phyloP scores from a whole-genome alignment of 805 yeast species.

The Candida yuanshanica region DNA sequence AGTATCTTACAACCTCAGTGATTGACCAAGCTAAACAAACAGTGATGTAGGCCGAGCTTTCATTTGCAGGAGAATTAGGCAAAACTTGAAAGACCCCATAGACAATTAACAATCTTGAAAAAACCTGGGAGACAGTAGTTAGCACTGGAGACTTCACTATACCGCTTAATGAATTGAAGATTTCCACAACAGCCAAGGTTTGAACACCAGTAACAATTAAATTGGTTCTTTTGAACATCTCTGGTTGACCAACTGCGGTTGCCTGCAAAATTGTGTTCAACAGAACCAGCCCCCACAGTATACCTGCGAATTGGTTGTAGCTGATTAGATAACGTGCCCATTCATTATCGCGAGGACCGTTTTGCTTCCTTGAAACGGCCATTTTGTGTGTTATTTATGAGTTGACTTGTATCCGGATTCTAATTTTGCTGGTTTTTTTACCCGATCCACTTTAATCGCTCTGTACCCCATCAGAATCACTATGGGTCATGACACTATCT shows the following conservation, averaged over 20 bases:
- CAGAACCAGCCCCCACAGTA: slow-evolving; percentile 49
- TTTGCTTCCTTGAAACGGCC: not conserved
- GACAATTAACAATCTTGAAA: slow-evolving; percentile 76
- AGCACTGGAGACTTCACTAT: slow-evolving; percentile 78
- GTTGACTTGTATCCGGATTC: not conserved
- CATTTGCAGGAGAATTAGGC: slow-evolving; percentile 64
- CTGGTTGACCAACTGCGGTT: slow-evolving; percentile 55
- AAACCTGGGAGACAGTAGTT: slow-evolving; percentile 84
- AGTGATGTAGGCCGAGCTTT: slow-evolving; percentile 55
- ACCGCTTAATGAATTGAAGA: slow-evolving; percentile 72
- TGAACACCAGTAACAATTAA: slow-evolving; percentile 62
- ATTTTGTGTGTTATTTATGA: not conserved
- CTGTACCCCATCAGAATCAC: no score
- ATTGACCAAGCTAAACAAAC: slow-evolving; percentile 84
- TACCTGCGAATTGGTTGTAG: slow-evolving; percentile 50
- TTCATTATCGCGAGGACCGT: not conserved
- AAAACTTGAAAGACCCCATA: slow-evolving; percentile 74
- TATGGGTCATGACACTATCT: no score
- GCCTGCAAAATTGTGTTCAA: slow-evolving; percentile 35
- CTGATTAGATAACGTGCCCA: slow-evolving; percentile 27
- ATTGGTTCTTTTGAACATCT: slow-evolving; percentile 53
- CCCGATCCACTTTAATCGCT: no score
- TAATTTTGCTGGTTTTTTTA: not conserved
- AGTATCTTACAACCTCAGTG: slow-evolving; percentile 88
- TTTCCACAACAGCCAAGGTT: slow-evolving; percentile 73